Percentiles rank a stretch among this genome's conserved stretches.
Evolutionary conservation across 2,329 filamentous ascomycete species (phyloP).

Genomic region (Phaeosphaeriaceae sp.): DNA sequence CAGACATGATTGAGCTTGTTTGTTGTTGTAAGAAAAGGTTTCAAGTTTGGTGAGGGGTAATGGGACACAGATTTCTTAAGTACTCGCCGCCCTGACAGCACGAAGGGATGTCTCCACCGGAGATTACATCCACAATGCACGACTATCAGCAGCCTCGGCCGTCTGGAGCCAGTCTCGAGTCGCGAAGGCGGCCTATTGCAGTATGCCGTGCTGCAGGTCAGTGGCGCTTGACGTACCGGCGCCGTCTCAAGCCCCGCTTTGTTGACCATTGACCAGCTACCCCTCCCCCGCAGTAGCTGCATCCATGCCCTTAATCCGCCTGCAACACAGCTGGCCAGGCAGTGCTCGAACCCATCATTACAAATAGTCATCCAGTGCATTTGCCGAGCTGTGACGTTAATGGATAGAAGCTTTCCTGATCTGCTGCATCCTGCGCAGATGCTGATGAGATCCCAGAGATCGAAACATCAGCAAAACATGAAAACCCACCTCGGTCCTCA

Average conservation of each 20-base stretch:
- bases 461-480: conserved; percentile 13
- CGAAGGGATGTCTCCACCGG: conserved; percentile 29
- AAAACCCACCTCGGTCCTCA: conserved; percentile 18
- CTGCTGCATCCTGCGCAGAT: conserved; percentile 1
- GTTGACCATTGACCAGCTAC: conserved; percentile 35
- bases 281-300: conserved; percentile 42
- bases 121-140: conserved; percentile 14
- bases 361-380: conserved; percentile 19
- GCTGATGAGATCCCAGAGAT: conserved; percentile 10
- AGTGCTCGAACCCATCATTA: conserved; percentile 15
- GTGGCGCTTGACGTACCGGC: conserved; percentile 32
- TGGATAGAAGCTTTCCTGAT: conserved; percentile 1
- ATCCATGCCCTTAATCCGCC: conserved; percentile 15
- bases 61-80: conserved; percentile 36
- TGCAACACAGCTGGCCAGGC: conserved; percentile 13
- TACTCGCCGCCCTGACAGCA: conserved; percentile 36
- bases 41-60: conserved; percentile 22
- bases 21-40: conserved; percentile 12
- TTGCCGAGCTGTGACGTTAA: conserved; percentile 10
- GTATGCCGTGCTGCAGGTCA: conserved; percentile 11
- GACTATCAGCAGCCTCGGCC: conserved; percentile 40
- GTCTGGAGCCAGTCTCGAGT: conserved; percentile 35
- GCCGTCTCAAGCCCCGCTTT: conserved; percentile 37
- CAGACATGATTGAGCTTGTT: conserved; percentile 50
- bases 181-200: conserved; percentile 29